Evolutionary conservation across 805 yeast species (phyloP).

Genomic region (Spathaspora arborariae): DNA sequence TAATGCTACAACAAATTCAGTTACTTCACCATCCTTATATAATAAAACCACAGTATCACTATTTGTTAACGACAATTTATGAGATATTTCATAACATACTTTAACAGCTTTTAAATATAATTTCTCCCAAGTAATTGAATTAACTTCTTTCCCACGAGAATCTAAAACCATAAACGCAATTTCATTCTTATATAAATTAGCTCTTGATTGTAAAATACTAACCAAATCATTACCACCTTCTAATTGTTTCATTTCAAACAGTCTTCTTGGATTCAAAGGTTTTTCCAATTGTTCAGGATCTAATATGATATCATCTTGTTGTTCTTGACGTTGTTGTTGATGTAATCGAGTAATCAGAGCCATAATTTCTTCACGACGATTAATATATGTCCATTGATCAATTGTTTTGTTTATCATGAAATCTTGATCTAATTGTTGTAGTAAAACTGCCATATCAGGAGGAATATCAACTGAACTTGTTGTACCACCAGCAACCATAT

Average conservation of each 20-base stretch:
- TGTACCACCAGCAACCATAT: constrained; percentile 10
- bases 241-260: constrained; percentile 7
- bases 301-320: constrained; percentile 14
- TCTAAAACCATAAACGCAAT: constrained; percentile 73
- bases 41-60: constrained; percentile 83
- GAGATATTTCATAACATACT: constrained; percentile 78
- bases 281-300: constrained; percentile 43
- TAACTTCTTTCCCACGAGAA: constrained; percentile 73
- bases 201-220: constrained; percentile 69
- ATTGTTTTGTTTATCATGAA: constrained; percentile 37
- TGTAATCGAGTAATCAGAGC: constrained; percentile 32
- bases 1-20: constrained; percentile 81
- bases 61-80: constrained; percentile 66
- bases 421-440: constrained; percentile 40
- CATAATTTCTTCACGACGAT: constrained; percentile 43
- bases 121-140: constrained; percentile 84
- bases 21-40: constrained; percentile 77
- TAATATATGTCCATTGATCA: constrained; percentile 46
- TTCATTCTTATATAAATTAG: constrained; percentile 55
- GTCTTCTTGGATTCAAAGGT: constrained; percentile 61
- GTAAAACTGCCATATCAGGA: constrained; percentile 41
- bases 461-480: constrained; percentile 31
- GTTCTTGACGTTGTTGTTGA: constrained; percentile 25
- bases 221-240: constrained; percentile 49
- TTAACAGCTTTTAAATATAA: constrained; percentile 78